Percentiles rank a stretch among this genome's conserved stretches.
Evolutionary conservation across 495 filamentous ascomycete species (phyloP).

Genomic region (Podospora pseudocomata): DNA sequence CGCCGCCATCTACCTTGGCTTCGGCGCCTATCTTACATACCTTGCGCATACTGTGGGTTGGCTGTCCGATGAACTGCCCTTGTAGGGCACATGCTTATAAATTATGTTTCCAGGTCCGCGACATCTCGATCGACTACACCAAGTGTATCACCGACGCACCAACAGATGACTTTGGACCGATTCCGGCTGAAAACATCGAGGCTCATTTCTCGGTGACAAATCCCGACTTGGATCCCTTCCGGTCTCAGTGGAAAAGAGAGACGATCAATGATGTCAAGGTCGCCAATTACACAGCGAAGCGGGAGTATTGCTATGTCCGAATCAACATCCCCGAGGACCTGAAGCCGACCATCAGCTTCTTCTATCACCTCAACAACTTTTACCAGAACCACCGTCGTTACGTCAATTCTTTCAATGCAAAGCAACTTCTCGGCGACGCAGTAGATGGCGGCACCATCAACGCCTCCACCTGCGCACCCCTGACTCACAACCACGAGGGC

Average conservation of each 20-base stretch:
- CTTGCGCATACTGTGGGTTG: constrained; percentile 31
- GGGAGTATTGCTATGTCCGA: constrained; percentile 57
- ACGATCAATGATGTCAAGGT: constrained; percentile 16
- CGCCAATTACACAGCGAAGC: constrained; percentile 22
- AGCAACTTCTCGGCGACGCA: constrained; percentile 75
- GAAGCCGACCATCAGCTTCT: constrained; percentile 76
- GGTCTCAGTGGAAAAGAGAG: constrained; percentile 31
- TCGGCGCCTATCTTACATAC: constrained; percentile 35
- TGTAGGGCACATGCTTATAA: constrained; percentile 15
- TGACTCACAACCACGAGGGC: constrained; percentile 52
- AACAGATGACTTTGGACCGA: constrained; percentile 27
- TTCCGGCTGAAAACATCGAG: constrained; percentile 56
- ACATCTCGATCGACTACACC: constrained; percentile 86
- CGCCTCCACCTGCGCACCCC: constrained; percentile 67
- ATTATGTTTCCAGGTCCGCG: constrained; percentile 64
- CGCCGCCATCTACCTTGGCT: constrained; percentile 35
- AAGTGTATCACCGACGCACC: constrained; percentile 59
- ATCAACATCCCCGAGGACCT: constrained; percentile 79
- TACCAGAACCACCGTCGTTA: constrained; percentile 99
- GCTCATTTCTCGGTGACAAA: constrained; percentile 54
- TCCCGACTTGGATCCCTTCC: constrained; percentile 21
- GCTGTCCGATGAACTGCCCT: neutral
- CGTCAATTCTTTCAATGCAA: constrained; percentile 77
- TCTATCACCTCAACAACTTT: constrained; percentile 96
- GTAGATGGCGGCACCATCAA: constrained; percentile 59